These are phyloP conservation scores for Chrysopogon serrulatus DNA, from an alignment of 176 grass and related monocot genomes.

Conservation along the genomic window DNA sequence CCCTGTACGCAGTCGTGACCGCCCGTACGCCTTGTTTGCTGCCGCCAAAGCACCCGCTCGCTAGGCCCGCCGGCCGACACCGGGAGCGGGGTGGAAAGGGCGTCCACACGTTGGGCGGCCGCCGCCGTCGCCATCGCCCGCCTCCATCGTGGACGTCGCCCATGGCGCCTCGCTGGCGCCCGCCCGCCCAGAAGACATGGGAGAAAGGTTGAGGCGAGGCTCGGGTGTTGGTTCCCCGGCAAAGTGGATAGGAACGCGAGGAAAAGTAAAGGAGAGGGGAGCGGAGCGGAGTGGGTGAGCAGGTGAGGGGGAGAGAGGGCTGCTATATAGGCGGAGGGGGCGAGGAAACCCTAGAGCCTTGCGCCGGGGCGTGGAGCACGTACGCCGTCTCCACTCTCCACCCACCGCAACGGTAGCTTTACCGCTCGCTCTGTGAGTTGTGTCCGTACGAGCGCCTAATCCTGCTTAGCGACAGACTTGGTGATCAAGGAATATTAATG, in stretches of 20 bases:
- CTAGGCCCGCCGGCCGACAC: neutral
- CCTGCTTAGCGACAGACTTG: neutral
- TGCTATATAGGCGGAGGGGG: neutral
- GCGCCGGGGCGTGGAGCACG: neutral
- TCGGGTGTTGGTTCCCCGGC: neutral
- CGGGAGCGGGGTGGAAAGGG: neutral
- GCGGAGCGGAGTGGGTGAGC: neutral
- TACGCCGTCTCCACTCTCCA: neutral
- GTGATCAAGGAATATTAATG: neutral
- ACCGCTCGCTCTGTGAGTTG: neutral
- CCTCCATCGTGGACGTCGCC: neutral
- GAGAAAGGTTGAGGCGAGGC: neutral
- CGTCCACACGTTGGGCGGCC: conserved; percentile 26
- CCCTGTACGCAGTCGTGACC: neutral
- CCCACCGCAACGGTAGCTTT: neutral
- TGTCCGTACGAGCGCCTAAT: neutral
- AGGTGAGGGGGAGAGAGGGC: neutral
- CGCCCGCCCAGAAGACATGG: conserved; percentile 38
- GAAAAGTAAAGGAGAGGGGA: neutral
- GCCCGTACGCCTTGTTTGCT: neutral
- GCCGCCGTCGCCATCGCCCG: neutral
- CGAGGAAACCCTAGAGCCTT: neutral
- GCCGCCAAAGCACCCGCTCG: neutral
- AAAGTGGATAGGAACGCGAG: neutral
- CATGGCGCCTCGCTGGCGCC: conserved; percentile 15